Base-by-base conservation (phyloP, 768 basidiomycete genomes). In the Rhodosporidiobolus sp. region DNA sequence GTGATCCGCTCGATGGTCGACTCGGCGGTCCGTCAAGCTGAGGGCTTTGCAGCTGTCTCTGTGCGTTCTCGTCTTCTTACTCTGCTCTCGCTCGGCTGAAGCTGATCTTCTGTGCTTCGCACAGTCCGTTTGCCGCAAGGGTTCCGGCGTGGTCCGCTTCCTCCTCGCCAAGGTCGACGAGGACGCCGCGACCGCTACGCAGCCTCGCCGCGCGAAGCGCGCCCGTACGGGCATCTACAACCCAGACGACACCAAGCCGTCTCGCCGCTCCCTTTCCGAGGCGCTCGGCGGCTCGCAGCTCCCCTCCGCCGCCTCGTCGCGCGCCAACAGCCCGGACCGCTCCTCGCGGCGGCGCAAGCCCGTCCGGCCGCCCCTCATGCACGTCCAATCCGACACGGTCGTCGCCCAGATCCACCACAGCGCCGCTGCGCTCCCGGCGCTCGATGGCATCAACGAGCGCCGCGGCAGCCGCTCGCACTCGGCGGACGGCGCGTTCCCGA, bases 131-230 rank as follows among this genome's bases (percentile, higher is more conserved):
- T 65, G 55, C 45, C 65, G 65, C 56, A 65, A 50, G 17, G 58
- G 35, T 5, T 3, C 34, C 14, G 28, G 46, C 48, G 61, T 72
- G 11, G 32, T 72, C 24, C 45, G 60, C 14, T 72, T 72, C 54
- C 35, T 72, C 20, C 60, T 38, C 56, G 9, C n/a, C 14, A 62
- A 67, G 43, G 45, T 67, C 59, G 64, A 53, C 65, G 56, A 57
- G 9, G 56, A 65, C 12, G 48, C 59, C 10, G 24, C 48, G 2
- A 7, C 46, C 6, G 1, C 28, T 4, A 4, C 24, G 1, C 48
- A 43, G 1, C 45, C 46, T 22, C 38, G 55, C n/a, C 55, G 35
- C 3, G 65, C 65, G 16, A 72, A 72, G 56, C 60, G 65, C 12
- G 38, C 65, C 10, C 43, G 70, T 7, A 72, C 60, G 4, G 7